phyloP scores from a whole-genome alignment of 1,139 yeast genomes.

The Candida pseudoviswanathii region DNA sequence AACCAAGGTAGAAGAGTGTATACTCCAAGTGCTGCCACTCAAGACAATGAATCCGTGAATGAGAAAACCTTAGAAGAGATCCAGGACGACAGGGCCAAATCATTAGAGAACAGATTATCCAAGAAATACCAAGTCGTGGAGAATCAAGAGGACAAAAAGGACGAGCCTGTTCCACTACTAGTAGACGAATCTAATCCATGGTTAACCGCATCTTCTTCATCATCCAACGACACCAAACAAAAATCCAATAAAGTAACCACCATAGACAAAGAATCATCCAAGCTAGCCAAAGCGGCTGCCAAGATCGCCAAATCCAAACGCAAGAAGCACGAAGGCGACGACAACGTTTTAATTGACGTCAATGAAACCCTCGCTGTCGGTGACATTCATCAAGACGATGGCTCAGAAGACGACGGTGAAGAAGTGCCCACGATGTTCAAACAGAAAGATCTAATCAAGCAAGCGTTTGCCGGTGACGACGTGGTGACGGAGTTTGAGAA shows the following conservation, averaged over 20 bases:
- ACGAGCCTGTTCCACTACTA: conserved; percentile 10
- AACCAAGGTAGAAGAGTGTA: conserved; percentile 85
- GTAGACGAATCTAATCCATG: conserved; percentile 65
- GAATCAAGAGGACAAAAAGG: conserved; percentile 7
- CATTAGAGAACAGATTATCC: conserved; percentile 43
- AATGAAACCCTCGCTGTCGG: conserved; percentile 43
- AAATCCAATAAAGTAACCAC: conserved; percentile 56
- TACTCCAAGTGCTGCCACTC: conserved; percentile 58
- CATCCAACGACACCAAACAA: conserved; percentile 22
- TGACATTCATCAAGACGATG: conserved; percentile 33
- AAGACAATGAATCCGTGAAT: conserved; percentile 44
- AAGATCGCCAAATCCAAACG: conserved; percentile 52
- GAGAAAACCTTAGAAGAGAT: conserved; percentile 49
- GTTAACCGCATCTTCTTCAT: conserved; percentile 52
- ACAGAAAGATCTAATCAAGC: conserved; percentile 79
- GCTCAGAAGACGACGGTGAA: conserved; percentile 42
- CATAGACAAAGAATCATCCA: conserved; percentile 61
- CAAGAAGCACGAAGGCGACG: conserved; percentile 38
- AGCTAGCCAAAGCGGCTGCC: conserved; percentile 54
- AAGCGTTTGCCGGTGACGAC: conserved; percentile 98
- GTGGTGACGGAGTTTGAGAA: conserved; percentile 76
- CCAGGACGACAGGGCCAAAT: conserved; percentile 55
- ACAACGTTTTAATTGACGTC: conserved; percentile 49
- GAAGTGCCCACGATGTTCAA: conserved; percentile 54
- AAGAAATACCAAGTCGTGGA: conserved; percentile 25